Evolutionary conservation across 441 rosid genomes (phyloP), one percentile per base, ranked within the genome.

Genomic region (Theobroma grandiflorum): DNA sequence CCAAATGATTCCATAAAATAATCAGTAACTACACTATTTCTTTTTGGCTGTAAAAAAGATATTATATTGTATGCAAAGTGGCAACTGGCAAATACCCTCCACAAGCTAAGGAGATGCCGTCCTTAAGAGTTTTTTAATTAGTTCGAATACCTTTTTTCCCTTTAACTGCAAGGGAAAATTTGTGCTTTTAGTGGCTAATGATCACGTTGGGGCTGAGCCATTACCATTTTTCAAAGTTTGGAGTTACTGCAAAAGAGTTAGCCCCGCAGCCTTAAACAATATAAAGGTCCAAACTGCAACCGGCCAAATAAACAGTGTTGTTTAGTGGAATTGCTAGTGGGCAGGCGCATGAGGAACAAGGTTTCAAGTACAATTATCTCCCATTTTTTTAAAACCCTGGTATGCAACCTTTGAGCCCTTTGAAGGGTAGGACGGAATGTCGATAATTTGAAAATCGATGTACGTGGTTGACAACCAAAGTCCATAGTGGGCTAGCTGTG

Each of bases 261-360:
- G 43, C 12, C 31, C 45, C 57, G 58, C 31, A 14, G 26, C 42
- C 69, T 15, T 40, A 2, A 45, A 49, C 22, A 65, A 64, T 69
- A 67, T 63, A 50, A 47, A 69, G 50, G 43, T 82, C 84, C 73
- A 80, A 78, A 50, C 7, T 64, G 62, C n/a, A 64, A 82, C 82
- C 78, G 75, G 74, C 66, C 72, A 79, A 72, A 52, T 75, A 33
- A 65, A 58, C 66, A 58, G 80, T 45, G 22, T 16, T 50, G 61
- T 45, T 50, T 7, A 74, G 81, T 87, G 85, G 72, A 50, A 65
- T 31, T 61, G 72, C 7, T 78, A 81, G 87, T 88, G 92, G 86
- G 83, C 62, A 73, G 75, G 85, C 78, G 82, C 84, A 85, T 74
- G 85, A 80, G 50, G 58, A 72, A 74, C 69, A 75, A 82, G 81